These are phyloP conservation scores for Pichia kudriavzevii DNA, from an alignment of 1,139 yeast genomes.

Conservation along the genomic window DNA sequence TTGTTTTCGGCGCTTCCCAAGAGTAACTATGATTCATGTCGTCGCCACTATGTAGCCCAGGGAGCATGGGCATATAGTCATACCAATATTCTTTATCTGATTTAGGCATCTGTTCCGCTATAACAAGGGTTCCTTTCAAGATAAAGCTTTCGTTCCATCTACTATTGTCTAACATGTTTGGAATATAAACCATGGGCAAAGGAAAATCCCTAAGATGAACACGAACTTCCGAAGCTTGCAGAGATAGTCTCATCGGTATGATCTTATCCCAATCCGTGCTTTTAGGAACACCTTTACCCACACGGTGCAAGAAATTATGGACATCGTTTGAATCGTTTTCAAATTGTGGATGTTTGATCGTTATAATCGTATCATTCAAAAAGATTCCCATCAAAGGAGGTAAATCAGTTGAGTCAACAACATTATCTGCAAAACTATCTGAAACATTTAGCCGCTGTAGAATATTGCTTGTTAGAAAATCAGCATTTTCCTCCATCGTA, in stretches of 20 bases:
- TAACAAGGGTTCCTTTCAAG: conserved; percentile 40
- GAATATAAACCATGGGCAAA: conserved; percentile 40
- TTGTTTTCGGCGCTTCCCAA: conserved; percentile 64
- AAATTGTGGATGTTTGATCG: conserved; percentile 49
- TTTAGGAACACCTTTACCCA: conserved; percentile 79
- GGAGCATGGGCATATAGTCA: conserved; percentile 52
- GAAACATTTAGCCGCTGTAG: conserved; percentile 24
- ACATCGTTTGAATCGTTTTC: conserved; percentile 38
- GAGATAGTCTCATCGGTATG: conserved; percentile 51
- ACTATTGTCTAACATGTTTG: conserved; percentile 30
- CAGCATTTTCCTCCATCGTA: conserved; percentile 46
- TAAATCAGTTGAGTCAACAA: conserved; percentile 49
- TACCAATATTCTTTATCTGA: conserved; percentile 30
- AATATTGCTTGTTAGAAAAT: conserved; percentile 41
- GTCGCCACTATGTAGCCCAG: conserved; percentile 28
- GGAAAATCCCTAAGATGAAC: conserved; percentile 67
- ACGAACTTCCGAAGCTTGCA: conserved; percentile 46
- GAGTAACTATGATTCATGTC: conserved; percentile 42
- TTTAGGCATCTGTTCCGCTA: conserved; percentile 38
- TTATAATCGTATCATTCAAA: conserved; percentile 50
- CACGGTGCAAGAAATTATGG: conserved; percentile 53
- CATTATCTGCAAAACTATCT: conserved; percentile 39
- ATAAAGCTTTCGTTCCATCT: conserved; percentile 20
- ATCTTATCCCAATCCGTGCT: conserved; percentile 62
- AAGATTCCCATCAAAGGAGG: conserved; percentile 61